A percentile compares a stretch with the other conserved stretches of the same genome.
Conservation (phyloP, 805 yeast species). For the Brettanomyces naardenensis region DNA sequence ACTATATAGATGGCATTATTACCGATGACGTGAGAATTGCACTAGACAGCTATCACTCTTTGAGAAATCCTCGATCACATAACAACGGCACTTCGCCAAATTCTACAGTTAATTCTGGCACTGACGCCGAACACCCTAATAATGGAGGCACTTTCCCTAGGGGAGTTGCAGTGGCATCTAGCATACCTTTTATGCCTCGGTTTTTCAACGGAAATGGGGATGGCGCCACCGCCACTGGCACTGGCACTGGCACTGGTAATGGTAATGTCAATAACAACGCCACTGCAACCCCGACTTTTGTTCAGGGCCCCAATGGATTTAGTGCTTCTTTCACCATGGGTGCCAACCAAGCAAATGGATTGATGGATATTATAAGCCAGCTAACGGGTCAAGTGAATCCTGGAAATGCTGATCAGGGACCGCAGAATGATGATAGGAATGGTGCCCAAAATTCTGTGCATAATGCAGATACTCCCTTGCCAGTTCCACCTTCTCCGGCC, state of each 20-base stretch:
- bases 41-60: constrained; percentile 15
- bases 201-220: constrained; percentile 5
- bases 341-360: constrained; percentile 6
- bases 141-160: constrained; percentile 11
- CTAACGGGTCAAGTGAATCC: constrained; percentile 3
- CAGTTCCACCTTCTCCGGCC: neutral
- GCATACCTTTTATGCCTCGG: constrained; percentile 4
- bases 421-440: too few relatives aligned
- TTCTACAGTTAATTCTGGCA: constrained; percentile 13
- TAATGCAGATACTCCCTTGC: neutral
- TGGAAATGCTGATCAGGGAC: neutral
- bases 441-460: neutral
- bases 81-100: constrained; percentile 6
- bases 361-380: constrained; percentile 5
- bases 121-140: constrained; percentile 8
- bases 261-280: neutral
- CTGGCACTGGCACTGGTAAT: neutral
- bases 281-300: neutral
- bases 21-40: constrained; percentile 17
- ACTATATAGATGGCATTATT: constrained; percentile 20
- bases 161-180: constrained; percentile 8
- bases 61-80: constrained; percentile 9
- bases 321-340: constrained; percentile 9
- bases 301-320: constrained; percentile 7
- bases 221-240: neutral